Conservation (phyloP, 345 rosid genomes). For the Psidium guajava region DNA sequence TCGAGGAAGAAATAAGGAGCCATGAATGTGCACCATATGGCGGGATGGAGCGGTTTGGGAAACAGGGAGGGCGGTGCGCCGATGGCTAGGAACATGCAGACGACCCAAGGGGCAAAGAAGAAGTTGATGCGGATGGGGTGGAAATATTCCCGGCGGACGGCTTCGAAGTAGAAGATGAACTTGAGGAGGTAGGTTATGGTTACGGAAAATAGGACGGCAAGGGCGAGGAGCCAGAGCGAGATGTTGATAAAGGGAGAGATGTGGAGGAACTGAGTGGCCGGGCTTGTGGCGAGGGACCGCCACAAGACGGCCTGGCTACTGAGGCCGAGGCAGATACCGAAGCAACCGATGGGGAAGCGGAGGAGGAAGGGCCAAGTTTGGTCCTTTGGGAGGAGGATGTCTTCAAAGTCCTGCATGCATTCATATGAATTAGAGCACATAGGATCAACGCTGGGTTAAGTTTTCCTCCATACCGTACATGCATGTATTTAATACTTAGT, state of each 20-base stretch:
- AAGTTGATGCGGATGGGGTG: conserved; percentile 85
- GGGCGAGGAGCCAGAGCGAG: conserved; percentile 54
- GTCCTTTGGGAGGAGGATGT: conserved; percentile 84
- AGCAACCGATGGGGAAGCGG: conserved; percentile 81
- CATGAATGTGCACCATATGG: conserved; percentile 73
- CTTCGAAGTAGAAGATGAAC: conserved; percentile 86
- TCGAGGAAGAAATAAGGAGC: conserved; percentile 74
- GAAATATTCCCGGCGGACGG: conserved; percentile 80
- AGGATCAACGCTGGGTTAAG: not conserved
- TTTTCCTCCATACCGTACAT: too few species aligned
- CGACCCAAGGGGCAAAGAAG: conserved; percentile 98
- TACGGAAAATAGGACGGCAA: conserved; percentile 45
- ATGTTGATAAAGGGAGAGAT: conserved; percentile 56
- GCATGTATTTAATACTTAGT: too few species aligned
- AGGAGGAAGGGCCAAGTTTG: conserved; percentile 92
- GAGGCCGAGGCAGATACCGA: conserved; percentile 82
- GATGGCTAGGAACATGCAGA: conserved; percentile 83
- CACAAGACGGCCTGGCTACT: conserved; percentile 91
- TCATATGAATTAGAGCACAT: not conserved
- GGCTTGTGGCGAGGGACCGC: conserved; percentile 64
- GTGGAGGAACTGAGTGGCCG: conserved; percentile 63
- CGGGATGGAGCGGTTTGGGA: conserved; percentile 45
- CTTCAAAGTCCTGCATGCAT: conserved; percentile 59
- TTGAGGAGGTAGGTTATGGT: conserved; percentile 66
- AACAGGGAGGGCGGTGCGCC: conserved; percentile 45